phyloP scores from a whole-genome alignment of 1,284 basidiomycete genomes.

The Porodaedalea pini region DNA sequence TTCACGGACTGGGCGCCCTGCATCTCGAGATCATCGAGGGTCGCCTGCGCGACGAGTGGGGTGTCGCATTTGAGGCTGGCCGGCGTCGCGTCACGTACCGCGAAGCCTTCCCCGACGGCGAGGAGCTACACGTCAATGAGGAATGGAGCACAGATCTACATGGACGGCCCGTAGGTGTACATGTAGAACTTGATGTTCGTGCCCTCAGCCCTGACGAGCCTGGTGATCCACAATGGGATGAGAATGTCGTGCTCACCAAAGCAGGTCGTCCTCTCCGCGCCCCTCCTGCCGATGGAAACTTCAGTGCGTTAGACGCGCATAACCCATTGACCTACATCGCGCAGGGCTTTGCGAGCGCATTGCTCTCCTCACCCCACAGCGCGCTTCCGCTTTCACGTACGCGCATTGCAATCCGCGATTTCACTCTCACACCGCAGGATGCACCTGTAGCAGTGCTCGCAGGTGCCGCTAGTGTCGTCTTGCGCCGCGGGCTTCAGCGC shows the following conservation, averaged over 20 bases:
- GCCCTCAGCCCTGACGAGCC: conserved; percentile 50
- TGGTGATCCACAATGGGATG: conserved; percentile 69
- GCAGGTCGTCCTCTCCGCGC: conserved; percentile 49
- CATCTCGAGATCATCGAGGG: conserved; percentile 87
- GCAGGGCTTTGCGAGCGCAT: conserved; percentile 61
- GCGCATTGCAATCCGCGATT: conserved; percentile 49
- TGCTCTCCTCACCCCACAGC: conserved; percentile 75
- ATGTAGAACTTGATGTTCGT: conserved; percentile 50
- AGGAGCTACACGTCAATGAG: conserved; percentile 31
- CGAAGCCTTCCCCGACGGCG: conserved; percentile 54
- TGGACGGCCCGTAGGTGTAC: conserved; percentile 47
- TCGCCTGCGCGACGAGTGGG: conserved; percentile 77
- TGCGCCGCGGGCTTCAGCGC: conserved; percentile 55
- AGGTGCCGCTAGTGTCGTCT: conserved; percentile 59
- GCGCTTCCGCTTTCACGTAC: conserved; percentile 63
- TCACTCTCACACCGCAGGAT: conserved; percentile 36
- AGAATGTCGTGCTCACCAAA: conserved; percentile 61
- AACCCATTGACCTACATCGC: conserved; percentile 49
- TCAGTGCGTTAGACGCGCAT: conserved; percentile 39
- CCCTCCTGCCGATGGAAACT: conserved; percentile 36
- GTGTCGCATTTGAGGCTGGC: conserved; percentile 75
- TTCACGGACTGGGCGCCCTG: conserved; percentile 81
- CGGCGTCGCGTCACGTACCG: conserved; percentile 76
- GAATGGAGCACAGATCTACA: conserved; percentile 60
- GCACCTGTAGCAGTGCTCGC: conserved; percentile 52